These are phyloP conservation scores for Parafenestella ontariensis DNA, from an alignment of 2,329 filamentous ascomycete species.

Conservation along the genomic window DNA sequence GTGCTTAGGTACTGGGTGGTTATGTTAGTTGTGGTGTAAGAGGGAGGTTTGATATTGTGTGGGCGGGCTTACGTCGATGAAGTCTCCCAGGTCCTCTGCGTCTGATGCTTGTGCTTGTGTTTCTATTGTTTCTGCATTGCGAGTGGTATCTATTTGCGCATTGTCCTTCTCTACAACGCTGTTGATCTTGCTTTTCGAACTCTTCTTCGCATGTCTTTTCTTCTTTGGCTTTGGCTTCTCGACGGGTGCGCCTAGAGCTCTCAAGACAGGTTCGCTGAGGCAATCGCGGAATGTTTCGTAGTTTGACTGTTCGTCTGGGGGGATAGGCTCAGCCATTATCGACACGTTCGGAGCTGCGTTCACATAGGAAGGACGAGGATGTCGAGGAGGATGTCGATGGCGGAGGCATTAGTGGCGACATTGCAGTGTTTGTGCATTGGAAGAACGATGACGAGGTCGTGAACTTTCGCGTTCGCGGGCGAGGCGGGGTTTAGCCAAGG, in stretches of 20 bases:
- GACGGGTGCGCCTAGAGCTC: slow-evolving; percentile 58
- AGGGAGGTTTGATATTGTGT: no score
- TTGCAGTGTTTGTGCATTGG: slow-evolving; percentile 21
- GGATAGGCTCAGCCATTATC: slow-evolving; percentile 41
- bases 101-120: slow-evolving; percentile 39
- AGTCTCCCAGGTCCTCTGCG: slow-evolving; percentile 77
- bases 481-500: slow-evolving; percentile 13
- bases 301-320: slow-evolving; percentile 57
- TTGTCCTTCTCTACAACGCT: slow-evolving; percentile 12
- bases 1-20: slow-evolving; percentile 69
- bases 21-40: slow-evolving; percentile 1
- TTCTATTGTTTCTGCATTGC: slow-evolving; percentile 24
- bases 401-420: slow-evolving; percentile 9
- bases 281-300: slow-evolving; percentile 77
- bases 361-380: slow-evolving; percentile 1
- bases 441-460: slow-evolving; percentile 27
- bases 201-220: slow-evolving; percentile 41
- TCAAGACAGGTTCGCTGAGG: slow-evolving; percentile 72
- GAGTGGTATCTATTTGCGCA: neutral
- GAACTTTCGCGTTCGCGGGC: slow-evolving; percentile 19
- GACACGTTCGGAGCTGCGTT: neutral
- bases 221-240: slow-evolving; percentile 56
- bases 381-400: neutral
- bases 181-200: slow-evolving; percentile 40
- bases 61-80: slow-evolving; percentile 68